phyloP scores from a whole-genome alignment of 2,329 filamentous ascomycete genomes.

The Cyphellophora attinorum region DNA sequence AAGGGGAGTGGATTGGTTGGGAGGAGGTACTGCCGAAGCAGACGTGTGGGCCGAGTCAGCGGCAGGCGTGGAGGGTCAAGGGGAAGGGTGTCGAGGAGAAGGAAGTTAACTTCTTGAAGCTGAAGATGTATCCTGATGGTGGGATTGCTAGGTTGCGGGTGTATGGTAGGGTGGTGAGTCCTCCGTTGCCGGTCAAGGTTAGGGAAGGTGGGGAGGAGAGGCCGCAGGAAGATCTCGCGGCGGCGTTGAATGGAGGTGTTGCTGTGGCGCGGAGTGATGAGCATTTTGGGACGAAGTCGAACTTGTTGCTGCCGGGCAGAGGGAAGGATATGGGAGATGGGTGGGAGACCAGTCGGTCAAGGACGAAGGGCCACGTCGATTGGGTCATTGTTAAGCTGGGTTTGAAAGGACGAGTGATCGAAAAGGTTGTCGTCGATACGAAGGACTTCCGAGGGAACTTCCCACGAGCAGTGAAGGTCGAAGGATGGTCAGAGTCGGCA shows the following conservation, averaged over 20 bases:
- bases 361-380: constrained; percentile 29
- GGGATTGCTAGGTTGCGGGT: constrained; percentile 33
- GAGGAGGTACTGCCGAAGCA: constrained; percentile 28
- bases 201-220: constrained; percentile 5
- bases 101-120: constrained; percentile 32
- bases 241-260: constrained; percentile 30
- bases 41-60: constrained; percentile 30
- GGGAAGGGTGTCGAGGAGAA: constrained; percentile 16
- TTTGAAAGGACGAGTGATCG: constrained; percentile 25
- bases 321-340: constrained; percentile 36
- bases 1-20: constrained; percentile 28
- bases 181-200: constrained; percentile 14
- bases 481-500: constrained; percentile 22
- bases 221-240: constrained; percentile 29
- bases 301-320: constrained; percentile 31
- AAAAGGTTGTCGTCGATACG: constrained; percentile 31
- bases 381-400: constrained; percentile 32
- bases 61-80: constrained; percentile 30
- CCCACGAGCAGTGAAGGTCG: constrained; percentile 29
- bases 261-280: constrained; percentile 30
- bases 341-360: constrained; percentile 33
- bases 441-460: constrained; percentile 38
- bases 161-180: constrained; percentile 32
- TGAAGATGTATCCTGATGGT: constrained; percentile 38
- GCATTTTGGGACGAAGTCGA: constrained; percentile 31